These are phyloP conservation scores for Vitis labrusca DNA, from an alignment of 164 flowering plant species.

Conservation along the genomic window DNA sequence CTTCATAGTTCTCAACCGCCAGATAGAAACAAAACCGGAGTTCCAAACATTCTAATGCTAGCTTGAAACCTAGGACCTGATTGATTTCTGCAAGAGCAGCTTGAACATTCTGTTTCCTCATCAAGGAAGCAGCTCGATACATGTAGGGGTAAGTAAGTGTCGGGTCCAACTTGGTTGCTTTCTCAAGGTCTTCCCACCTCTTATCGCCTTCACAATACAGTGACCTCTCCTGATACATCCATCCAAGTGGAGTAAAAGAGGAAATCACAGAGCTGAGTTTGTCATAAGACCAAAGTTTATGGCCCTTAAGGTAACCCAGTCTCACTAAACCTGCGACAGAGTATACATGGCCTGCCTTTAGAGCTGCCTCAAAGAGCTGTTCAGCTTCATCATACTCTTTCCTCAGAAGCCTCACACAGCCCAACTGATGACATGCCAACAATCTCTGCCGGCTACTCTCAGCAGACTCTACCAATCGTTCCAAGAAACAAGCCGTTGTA, in stretches of 20 bases:
- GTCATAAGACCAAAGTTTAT: constrained; percentile 53
- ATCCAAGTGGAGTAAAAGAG: constrained; percentile 69
- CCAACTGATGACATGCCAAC: constrained; percentile 81
- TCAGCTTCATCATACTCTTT: constrained; percentile 87
- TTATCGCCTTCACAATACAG: constrained; percentile 75
- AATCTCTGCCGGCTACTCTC: constrained; percentile 58
- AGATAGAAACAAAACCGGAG: constrained; percentile 87
- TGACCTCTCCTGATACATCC: constrained; percentile 98
- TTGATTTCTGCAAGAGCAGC: constrained; percentile 87
- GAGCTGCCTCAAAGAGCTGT: constrained; percentile 64
- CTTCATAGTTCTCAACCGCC: constrained; percentile 74
- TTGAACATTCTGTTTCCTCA: constrained; percentile 73
- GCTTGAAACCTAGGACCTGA: constrained; percentile 83
- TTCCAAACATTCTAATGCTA: constrained; percentile 91
- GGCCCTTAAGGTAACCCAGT: constrained; percentile 52
- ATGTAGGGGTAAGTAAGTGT: constrained; percentile 95
- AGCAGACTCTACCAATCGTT: constrained; percentile 64
- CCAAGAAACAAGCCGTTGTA: constrained; percentile 55
- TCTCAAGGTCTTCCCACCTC: constrained; percentile 75
- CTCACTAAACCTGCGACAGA: constrained; percentile 84
- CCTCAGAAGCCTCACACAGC: constrained; percentile 75
- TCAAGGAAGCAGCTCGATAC: constrained; percentile 83
- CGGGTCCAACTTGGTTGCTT: constrained; percentile 89
- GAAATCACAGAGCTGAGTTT: constrained; percentile 75
- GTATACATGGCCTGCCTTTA: constrained; percentile 77